Evolutionary conservation across 2,329 filamentous ascomycete species (phyloP), one percentile per base, ranked within the genome.

Genomic region (Ophiostoma sp.): DNA sequence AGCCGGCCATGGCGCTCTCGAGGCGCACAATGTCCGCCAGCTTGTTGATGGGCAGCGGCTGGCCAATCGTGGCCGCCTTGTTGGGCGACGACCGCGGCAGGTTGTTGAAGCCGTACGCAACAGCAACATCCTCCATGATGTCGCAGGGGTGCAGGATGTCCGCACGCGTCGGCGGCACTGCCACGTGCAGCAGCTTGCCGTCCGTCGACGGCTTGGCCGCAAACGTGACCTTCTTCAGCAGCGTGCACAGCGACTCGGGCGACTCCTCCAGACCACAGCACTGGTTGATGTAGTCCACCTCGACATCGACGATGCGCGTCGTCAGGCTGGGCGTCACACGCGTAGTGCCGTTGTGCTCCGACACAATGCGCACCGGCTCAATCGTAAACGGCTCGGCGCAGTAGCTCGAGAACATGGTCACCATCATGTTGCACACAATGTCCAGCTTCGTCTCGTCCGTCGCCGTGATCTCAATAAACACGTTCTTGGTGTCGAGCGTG

Each of bases 41-140:
- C 82, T 97, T 98, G 85, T 99, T 99, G 81, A 99, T 90, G 72
- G 89, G 87, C 11, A 98, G 85, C 11, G 94, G 93, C 71, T 93
- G 90, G 66, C 92, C 96, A 72, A 97, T 88, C 6, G 93, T 95
- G 70, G 90, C 91, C 33, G 91, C 90, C 77, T 93, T 94, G 79
- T 89, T 93, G 10, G 94, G 93, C 77, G 94, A 93, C 67, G 90
- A 89, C 68, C 93, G 90, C 0, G 94, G 94, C 23, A 99, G 89
- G 73, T 91, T 93, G 85, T 99, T 99, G 86, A 97, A 99, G 74
- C 96, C 95, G 79, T 98, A 97, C 69, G 93, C 93, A 74, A 99
- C 95, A 57, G 93, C 95, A 27, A 96, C 89, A 78, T 99, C 96
- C 82, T 99, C 95, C 94, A 99, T 99, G 75, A 99, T 92, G 78